Evolutionary conservation across 2,329 filamentous ascomycete species (phyloP), one percentile per base, ranked within the genome.

Genomic region (Calonectria crousiana): DNA sequence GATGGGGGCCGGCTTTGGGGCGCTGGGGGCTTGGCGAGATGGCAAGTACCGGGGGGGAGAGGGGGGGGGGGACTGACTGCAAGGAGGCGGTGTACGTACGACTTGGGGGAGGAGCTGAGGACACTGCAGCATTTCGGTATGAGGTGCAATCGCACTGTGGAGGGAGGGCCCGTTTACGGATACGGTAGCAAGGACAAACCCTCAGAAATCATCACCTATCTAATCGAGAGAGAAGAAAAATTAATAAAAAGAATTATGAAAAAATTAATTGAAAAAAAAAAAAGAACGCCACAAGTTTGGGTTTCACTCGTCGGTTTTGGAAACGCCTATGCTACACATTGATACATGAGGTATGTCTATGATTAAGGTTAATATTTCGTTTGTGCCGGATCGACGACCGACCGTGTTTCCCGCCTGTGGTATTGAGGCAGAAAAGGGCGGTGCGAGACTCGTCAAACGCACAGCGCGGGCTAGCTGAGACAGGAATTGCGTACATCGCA

Each of bases 291-390:
- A 2, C 41, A n/a, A 47, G 41, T 47, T 20, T 47, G 64, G 23
- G 47, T 58, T 58, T 58, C 53, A 58, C 32, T n/a, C 53, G 14
- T 58, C 53, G 32, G 20, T 38, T 36, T 36, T 58, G 53, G 53
- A 58, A 38, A 58, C 53, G 32, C 13, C 18, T 14, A 34, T 38
- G 53, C 53, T 58, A 58, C 53, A 58, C 53, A 14, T 36, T 58
- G 53, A 58, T 56, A 58, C 53, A 5, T 32, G 28, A 11, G 13
- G 23, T 58, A 64, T 64, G 58, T 44, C 58, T 47, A 64, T 41
- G 58, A 47, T 44, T 64, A 64, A 64, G 58, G 36, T 64, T 64
- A 64, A 64, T 47, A 28, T 44, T 58, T 56, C 20, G 20, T 5
- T 58, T 58, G 8, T 58, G 53, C 11, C 32, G 23, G 32, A 38